Percentiles rank a stretch among this genome's conserved stretches.
These are phyloP conservation scores for Fusarium circinatum DNA, from an alignment of 2,329 filamentous ascomycete species.

Conservation along the genomic window DNA sequence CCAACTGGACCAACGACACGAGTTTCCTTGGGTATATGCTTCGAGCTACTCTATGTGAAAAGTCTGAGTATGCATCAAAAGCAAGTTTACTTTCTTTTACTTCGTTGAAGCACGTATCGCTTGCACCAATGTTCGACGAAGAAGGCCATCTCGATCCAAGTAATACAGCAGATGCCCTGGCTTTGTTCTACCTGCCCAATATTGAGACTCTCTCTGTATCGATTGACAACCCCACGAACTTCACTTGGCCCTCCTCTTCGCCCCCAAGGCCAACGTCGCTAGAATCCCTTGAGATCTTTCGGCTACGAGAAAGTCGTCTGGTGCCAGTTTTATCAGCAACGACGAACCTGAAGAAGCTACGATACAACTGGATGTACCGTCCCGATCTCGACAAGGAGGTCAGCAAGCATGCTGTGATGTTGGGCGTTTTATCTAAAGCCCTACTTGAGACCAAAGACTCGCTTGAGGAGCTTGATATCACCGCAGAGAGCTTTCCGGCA, in stretches of 20 bases:
- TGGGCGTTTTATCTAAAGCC: neutral
- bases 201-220: conserved; percentile 1
- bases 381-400: neutral
- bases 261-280: neutral
- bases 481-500: neutral
- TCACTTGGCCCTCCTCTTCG: conserved; percentile 1
- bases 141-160: neutral
- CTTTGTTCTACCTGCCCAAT: conserved; percentile 9
- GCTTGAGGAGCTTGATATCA: neutral
- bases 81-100: neutral
- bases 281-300: neutral
- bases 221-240: conserved; percentile 13
- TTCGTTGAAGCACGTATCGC: neutral
- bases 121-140: neutral
- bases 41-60: neutral
- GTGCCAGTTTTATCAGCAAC: neutral
- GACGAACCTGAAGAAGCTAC: neutral
- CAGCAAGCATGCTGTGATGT: neutral
- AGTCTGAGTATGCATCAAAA: neutral
- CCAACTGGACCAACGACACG: neutral
- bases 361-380: conserved; percentile 18
- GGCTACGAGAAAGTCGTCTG: conserved; percentile 16
- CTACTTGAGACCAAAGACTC: neutral
- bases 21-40: neutral
- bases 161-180: conserved; percentile 12